Evolutionary conservation across 2,329 filamentous ascomycete genomes (phyloP).

Genomic region (Phialocephala sp.): DNA sequence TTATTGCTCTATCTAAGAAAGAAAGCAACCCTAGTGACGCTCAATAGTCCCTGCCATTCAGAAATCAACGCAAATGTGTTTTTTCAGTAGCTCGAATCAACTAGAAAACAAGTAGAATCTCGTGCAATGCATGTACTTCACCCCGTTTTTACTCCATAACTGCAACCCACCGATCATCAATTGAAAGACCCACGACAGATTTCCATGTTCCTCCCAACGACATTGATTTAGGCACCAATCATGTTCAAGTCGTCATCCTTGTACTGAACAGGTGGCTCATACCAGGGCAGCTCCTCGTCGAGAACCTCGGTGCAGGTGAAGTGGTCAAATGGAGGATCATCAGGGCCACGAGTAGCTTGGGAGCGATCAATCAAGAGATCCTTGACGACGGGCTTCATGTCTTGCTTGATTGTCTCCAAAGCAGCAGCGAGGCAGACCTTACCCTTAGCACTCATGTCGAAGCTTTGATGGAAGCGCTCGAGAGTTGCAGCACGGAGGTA

Average conservation of each 20-base stretch:
- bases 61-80: background rate
- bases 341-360: slow-evolving; percentile 16
- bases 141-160: background rate
- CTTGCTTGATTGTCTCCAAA: slow-evolving; percentile 27
- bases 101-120: background rate
- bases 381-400: slow-evolving; percentile 27
- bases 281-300: slow-evolving; percentile 66
- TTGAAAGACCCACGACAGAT: background rate
- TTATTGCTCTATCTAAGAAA: slow-evolving; percentile 3
- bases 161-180: background rate
- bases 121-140: background rate
- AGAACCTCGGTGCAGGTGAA: slow-evolving; percentile 64
- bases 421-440: slow-evolving; percentile 21
- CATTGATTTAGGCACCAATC: background rate
- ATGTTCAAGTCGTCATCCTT: slow-evolving; percentile 3
- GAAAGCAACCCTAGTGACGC: background rate
- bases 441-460: slow-evolving; percentile 34
- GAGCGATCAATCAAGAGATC: slow-evolving; percentile 28
- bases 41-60: background rate
- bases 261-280: background rate
- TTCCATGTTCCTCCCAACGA: background rate
- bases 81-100: background rate
- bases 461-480: slow-evolving; percentile 25
- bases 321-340: slow-evolving; percentile 46
- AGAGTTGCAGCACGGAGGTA: slow-evolving; percentile 29